These are phyloP conservation scores for Colletotrichum lupini DNA, from an alignment of 2,329 filamentous ascomycete genomes.

Conservation along the genomic window DNA sequence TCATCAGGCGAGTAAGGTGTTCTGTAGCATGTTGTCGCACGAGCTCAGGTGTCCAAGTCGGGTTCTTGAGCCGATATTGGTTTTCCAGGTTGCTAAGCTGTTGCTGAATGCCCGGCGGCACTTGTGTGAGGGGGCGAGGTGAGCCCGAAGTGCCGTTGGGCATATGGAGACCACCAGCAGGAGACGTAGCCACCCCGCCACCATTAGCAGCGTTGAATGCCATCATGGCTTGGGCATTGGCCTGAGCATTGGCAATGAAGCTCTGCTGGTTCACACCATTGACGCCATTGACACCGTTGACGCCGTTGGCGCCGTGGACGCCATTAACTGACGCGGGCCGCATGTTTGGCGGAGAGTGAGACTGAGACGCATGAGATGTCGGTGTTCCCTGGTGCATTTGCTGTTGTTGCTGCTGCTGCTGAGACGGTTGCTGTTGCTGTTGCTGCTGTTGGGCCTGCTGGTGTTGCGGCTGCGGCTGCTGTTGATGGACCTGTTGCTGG, in stretches of 20 bases:
- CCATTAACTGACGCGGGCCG: constrained; percentile 41
- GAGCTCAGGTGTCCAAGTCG: constrained; percentile 60
- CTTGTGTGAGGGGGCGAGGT: constrained; percentile 55
- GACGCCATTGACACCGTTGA: constrained; percentile 40
- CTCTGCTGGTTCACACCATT: constrained; percentile 60
- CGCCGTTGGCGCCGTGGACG: constrained; percentile 13
- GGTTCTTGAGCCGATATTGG: constrained; percentile 63
- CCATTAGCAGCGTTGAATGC: constrained; percentile 57
- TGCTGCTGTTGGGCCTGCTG: constrained; percentile 65
- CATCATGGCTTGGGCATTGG: constrained; percentile 65
- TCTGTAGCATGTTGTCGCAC: constrained; percentile 63
- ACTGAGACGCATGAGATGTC: constrained; percentile 46
- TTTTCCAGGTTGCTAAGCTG: constrained; percentile 64
- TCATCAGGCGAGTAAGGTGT: constrained; percentile 58
- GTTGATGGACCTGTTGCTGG: constrained; percentile 37
- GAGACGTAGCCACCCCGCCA: constrained; percentile 56
- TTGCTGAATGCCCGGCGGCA: constrained; percentile 58
- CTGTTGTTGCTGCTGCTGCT: constrained; percentile 48
- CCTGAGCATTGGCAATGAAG: constrained; percentile 64
- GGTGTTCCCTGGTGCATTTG: constrained; percentile 43
- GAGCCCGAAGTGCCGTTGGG: constrained; percentile 57
- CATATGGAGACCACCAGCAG: constrained; percentile 58
- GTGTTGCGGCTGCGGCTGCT: constrained; percentile 39
- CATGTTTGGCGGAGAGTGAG: constrained; percentile 54
- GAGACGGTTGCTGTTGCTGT: constrained; percentile 57